These are phyloP conservation scores for Nakazawaea pomicola DNA, from an alignment of 805 yeast species.

Conservation along the genomic window DNA sequence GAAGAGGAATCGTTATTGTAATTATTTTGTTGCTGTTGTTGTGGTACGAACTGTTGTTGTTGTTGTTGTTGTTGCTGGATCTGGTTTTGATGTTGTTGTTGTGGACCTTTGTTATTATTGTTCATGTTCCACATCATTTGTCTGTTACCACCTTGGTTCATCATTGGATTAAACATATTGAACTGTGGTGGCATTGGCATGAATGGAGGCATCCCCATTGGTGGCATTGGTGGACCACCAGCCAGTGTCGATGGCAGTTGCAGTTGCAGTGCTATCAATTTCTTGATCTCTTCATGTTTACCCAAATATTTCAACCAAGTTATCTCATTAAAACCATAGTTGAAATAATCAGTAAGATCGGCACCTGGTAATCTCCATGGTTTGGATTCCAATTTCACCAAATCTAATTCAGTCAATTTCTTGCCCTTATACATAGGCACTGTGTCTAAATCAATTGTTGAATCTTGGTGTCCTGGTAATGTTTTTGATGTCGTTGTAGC, in stretches of 20 bases:
- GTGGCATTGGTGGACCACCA: slow-evolving; percentile 12
- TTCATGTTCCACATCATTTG: slow-evolving; percentile 8
- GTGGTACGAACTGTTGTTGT: slow-evolving; percentile 1
- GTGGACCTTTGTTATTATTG: slow-evolving; percentile 7
- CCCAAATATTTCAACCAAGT: slow-evolving; percentile 93
- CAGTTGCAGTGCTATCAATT: slow-evolving; percentile 33
- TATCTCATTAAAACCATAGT: slow-evolving; percentile 93
- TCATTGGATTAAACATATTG: slow-evolving; percentile 14
- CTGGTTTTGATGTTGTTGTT: slow-evolving; percentile 1
- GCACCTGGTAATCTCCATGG: slow-evolving; percentile 99
- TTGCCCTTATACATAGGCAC: slow-evolving; percentile 74
- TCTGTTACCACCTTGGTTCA: slow-evolving; percentile 5
- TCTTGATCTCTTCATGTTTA: slow-evolving; percentile 79
- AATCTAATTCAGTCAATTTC: slow-evolving; percentile 75
- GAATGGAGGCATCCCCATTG: slow-evolving; percentile 15
- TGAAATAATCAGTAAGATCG: slow-evolving; percentile 89
- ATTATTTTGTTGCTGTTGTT: slow-evolving; percentile 6
- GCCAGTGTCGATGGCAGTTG: slow-evolving; percentile 19
- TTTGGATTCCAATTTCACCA: slow-evolving; percentile 82
- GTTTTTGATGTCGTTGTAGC: slow-evolving; percentile 18
- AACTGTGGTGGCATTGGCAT: slow-evolving; percentile 14
- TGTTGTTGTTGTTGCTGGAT: slow-evolving; percentile 3
- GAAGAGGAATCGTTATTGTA: no score
- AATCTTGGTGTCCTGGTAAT: slow-evolving; percentile 33
- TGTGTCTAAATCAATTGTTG: slow-evolving; percentile 57